phyloP scores from a whole-genome alignment of 2,329 filamentous ascomycete genomes.

The Cyclaneusma minus region DNA sequence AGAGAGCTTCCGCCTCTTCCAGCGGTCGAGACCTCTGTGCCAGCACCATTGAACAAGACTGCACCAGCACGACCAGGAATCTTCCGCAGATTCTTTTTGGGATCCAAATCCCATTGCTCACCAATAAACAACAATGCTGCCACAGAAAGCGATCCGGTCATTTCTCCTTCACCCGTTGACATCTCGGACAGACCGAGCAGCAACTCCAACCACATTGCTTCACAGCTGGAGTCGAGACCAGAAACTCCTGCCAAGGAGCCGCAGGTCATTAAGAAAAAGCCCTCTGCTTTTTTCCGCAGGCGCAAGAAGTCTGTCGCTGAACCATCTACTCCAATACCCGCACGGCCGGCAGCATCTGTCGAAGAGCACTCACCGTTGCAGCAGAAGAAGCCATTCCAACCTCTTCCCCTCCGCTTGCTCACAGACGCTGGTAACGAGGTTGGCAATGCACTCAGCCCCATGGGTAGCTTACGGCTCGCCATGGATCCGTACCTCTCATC shows the following conservation, averaged over 20 bases:
- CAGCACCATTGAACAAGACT: slow-evolving; percentile 33
- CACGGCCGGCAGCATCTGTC: slow-evolving; percentile 9
- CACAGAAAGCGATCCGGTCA: slow-evolving; percentile 16
- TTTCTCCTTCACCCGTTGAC: slow-evolving; percentile 22
- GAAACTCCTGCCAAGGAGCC: slow-evolving; percentile 9
- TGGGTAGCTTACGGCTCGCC: slow-evolving; percentile 68
- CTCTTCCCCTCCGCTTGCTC: neutral
- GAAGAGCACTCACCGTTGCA: slow-evolving; percentile 8
- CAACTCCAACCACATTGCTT: slow-evolving; percentile 25
- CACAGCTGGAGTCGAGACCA: slow-evolving; percentile 3
- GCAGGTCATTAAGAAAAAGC: slow-evolving; percentile 61
- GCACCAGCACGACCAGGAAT: slow-evolving; percentile 57
- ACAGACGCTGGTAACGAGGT: slow-evolving; percentile 17
- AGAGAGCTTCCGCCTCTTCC: slow-evolving; percentile 17
- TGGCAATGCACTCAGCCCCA: slow-evolving; percentile 45
- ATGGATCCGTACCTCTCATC: slow-evolving; percentile 66
- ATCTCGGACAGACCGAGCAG: slow-evolving; percentile 23
- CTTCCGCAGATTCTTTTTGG: slow-evolving; percentile 87
- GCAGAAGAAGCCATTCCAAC: slow-evolving; percentile 11
- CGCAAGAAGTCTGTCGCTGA: slow-evolving; percentile 82
- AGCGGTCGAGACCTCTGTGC: slow-evolving; percentile 29
- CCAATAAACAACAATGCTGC: slow-evolving; percentile 34
- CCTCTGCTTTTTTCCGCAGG: slow-evolving; percentile 85
- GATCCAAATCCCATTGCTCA: too few species aligned
- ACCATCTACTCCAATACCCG: slow-evolving; percentile 22